These are phyloP conservation scores for Neurospora sp. DNA, from an alignment of 495 filamentous ascomycete genomes.

Conservation along the genomic window DNA sequence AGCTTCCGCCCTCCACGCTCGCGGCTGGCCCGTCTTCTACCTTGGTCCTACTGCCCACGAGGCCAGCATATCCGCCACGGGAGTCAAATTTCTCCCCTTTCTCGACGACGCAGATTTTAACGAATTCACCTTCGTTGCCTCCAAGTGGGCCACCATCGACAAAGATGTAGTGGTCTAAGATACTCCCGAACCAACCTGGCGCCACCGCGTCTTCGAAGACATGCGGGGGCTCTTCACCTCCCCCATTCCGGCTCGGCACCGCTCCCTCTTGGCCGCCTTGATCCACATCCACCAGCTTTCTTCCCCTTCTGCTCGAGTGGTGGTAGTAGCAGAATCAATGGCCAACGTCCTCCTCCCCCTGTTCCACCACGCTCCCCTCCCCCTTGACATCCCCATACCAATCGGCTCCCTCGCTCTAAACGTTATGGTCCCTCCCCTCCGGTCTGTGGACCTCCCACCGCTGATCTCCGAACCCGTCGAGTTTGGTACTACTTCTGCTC, in stretches of 20 bases:
- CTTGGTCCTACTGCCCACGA: conserved; percentile 21
- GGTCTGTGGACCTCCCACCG: conserved; percentile 17
- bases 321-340: conserved; percentile 24
- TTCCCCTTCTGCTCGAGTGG: conserved; percentile 10
- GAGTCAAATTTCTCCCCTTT: conserved; percentile 23
- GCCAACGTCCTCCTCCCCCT: conserved; percentile 19
- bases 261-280: conserved; percentile 17
- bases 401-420: conserved; percentile 10
- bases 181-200: background rate
- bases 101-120: conserved; percentile 19
- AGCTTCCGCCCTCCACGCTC: conserved; percentile 2
- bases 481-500: background rate
- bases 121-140: conserved; percentile 12
- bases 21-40: conserved; percentile 22
- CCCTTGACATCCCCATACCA: conserved; percentile 4
- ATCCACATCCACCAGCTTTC: conserved; percentile 5
- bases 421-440: conserved; percentile 18
- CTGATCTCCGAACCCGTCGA: conserved; percentile 5
- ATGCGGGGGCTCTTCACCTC: background rate
- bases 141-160: background rate
- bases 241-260: conserved; percentile 9
- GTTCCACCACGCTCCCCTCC: conserved; percentile 14
- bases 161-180: background rate
- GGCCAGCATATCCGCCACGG: conserved; percentile 15
- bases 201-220: background rate